phyloP scores from a whole-genome alignment of 805 yeast genomes.

The Nakazawaea wickerhamii region DNA sequence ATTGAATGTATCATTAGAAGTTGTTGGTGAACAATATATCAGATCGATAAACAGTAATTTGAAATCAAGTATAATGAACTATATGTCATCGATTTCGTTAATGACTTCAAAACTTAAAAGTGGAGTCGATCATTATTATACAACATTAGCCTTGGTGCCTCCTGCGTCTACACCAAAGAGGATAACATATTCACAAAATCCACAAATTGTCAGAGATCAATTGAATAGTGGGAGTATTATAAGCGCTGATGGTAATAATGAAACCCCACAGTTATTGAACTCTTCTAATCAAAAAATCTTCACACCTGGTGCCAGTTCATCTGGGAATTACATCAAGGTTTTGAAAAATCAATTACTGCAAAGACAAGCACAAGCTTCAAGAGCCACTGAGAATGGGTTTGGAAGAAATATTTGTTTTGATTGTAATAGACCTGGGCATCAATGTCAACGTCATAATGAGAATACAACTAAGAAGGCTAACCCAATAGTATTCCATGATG shows the following conservation, averaged over 20 bases:
- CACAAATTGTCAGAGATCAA: background rate
- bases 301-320: background rate
- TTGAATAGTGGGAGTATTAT: background rate
- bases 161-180: background rate
- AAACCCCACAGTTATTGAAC: background rate
- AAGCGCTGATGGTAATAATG: background rate
- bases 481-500: background rate
- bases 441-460: background rate
- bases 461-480: background rate
- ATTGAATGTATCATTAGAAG: conserved; percentile 41
- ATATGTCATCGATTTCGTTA: conserved; percentile 21
- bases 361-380: background rate
- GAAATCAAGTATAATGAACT: conserved; percentile 40
- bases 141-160: background rate
- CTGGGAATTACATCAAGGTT: background rate
- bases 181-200: background rate
- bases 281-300: background rate
- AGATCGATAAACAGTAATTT: conserved; percentile 41
- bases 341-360: conserved; percentile 4
- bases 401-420: background rate
- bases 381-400: background rate
- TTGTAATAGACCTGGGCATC: background rate
- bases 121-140: conserved; percentile 3
- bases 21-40: conserved; percentile 45
- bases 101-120: background rate